Base-by-base conservation (phyloP, 1,284 basidiomycete species). In the Ustilago loliicola region DNA sequence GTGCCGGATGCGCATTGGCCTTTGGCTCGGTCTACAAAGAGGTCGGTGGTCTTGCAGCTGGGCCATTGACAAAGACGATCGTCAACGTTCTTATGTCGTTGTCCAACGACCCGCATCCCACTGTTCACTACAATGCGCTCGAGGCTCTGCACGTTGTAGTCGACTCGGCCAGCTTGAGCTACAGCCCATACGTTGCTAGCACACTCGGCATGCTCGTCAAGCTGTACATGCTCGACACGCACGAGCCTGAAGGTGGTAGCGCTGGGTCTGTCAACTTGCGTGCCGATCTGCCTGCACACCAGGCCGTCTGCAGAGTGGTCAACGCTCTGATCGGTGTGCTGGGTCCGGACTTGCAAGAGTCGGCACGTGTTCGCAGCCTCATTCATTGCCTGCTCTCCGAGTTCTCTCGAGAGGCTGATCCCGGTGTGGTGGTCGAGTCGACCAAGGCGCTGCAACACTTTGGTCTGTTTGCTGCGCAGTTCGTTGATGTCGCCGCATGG, bases 401-500 rank as follows among this genome's bases (percentile, higher is more conserved):
- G 82, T 94, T 98, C 81, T 91, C 92, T 3, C 87, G 90, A 45
- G 96, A 99, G 83, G 40, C 59, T 2, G 94, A 98, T 80, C 94
- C 96, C 80, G 92, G 93, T 0, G 92, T 96, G 59, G 90, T 92
- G 29, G 93, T 98, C 7, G 95, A 99, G 86, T 95, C 95, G 1
- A 95, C 98, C 87, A 94, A 93, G 87, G 96, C 95, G 84, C 92
- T 94, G 21, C 96, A 99, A 84, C 96, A 98, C 86, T 93, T 98
- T 88, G 90, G 97, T 34, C 95, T 99, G 91, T 98, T 99, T 81
- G 93, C 94, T 0, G 92, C 93, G 66, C 90, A 94, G 67, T 91
- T 94, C 69, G 61, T 86, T 29, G 84, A 84, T 25, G 69, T 74
- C n/a, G 52, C 68, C 3, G 61, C 59, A n/a, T 85, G 77, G 70